Base-by-base conservation (phyloP, 768 basidiomycete species). In the Dictyophora rubrovolvata region DNA sequence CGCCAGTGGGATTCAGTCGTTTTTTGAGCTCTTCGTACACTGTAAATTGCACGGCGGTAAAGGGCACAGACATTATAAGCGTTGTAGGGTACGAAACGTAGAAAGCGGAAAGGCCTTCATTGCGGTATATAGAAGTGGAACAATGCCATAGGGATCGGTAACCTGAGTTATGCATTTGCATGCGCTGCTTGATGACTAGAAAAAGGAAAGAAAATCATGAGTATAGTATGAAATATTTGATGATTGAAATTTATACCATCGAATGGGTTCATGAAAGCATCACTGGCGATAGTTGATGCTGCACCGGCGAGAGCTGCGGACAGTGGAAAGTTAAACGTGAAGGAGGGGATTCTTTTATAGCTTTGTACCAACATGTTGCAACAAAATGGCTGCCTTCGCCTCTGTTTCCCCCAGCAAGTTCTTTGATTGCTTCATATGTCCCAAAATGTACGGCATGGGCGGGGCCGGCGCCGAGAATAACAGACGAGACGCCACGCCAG, bases 71-170 rank as follows among this genome's bases (percentile, higher is more conserved):
- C 79, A 99, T 98, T 63, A 83, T 90, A 65, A 99, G 78, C 4
- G 96, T 99, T 16, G 96, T 99, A 20, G 96, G 96, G 72, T 99
- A 99, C 5, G 96, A 99, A 60, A 99, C 84, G 72, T 97, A 99
- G 78, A 99, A 98, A 9, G 96, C 96, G 37, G 74, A 66, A 50
- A 96, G 69, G 42, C 96, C 96, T 73, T 99, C 96, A 36, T 74
- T 83, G 48, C 73, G 79, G 73, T 92, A 93, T 54, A 99, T 88
- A 12, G 85, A 84, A 21, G 80, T 79, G 59, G 93, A 91, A 65
- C 93, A 93, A n/a, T 83, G 80, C 63, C 86, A 73, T 48, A 94
- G 90, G 37, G 89, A 91, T 49, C 86, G 86, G 72, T 92, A 93
- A 70, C 87, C 78, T 3, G 96, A 98, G 68, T 89, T 84, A 74